Conservation (phyloP, 305 asterid species). For the Salvia sclarea region DNA sequence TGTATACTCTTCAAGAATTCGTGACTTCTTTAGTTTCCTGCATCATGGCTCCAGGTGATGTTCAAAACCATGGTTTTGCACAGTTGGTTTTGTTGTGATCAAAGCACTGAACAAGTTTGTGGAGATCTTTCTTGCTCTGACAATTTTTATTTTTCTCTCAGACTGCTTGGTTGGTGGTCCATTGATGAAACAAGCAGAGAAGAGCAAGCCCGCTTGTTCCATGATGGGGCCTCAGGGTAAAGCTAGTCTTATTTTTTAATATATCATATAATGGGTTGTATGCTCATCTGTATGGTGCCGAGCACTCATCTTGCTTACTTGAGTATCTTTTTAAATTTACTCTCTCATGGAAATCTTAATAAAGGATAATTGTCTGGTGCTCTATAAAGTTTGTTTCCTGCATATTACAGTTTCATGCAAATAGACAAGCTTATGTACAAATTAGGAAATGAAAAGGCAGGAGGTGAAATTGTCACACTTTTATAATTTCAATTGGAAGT, state of each 20-base stretch:
- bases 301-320: background rate
- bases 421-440: slow-evolving; percentile 12
- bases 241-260: slow-evolving; percentile 12
- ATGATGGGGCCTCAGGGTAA: slow-evolving; percentile 81
- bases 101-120: background rate
- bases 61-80: slow-evolving; percentile 16
- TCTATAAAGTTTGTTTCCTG: slow-evolving; percentile 11
- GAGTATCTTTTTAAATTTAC: slow-evolving; percentile 10
- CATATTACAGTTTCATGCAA: slow-evolving; percentile 12
- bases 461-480: slow-evolving; percentile 7
- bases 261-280: background rate
- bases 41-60: slow-evolving; percentile 92
- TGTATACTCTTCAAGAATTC: slow-evolving; percentile 60
- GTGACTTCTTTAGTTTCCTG: slow-evolving; percentile 75
- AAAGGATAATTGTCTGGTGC: slow-evolving; percentile 2
- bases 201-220: slow-evolving; percentile 83
- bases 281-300: slow-evolving; percentile 3
- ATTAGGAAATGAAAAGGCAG: background rate
- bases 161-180: slow-evolving; percentile 99
- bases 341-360: slow-evolving; percentile 9
- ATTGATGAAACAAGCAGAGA: slow-evolving; percentile 94
- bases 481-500: slow-evolving; percentile 14
- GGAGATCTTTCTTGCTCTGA: slow-evolving; percentile 20
- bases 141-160: slow-evolving; percentile 33
- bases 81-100: slow-evolving; percentile 7